phyloP scores from a whole-genome alignment of 2,329 filamentous ascomycete genomes.

The Cladosporium oxysporum region DNA sequence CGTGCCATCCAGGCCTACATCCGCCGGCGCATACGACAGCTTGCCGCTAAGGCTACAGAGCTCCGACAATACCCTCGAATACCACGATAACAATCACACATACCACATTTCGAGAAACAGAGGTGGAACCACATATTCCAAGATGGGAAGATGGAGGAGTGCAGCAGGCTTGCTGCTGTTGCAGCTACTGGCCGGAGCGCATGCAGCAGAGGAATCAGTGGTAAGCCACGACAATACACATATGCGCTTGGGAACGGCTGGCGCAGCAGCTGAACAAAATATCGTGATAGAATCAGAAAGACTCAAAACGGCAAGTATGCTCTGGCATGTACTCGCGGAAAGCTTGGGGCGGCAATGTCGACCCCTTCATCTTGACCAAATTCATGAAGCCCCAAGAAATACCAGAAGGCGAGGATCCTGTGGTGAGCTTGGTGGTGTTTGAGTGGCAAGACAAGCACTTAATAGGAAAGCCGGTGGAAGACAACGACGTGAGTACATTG shows the following conservation, averaged over 20 bases:
- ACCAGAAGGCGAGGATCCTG: conserved; percentile 65
- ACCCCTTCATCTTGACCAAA: conserved; percentile 86
- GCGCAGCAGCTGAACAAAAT: conserved; percentile 20
- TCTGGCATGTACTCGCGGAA: conserved; percentile 90
- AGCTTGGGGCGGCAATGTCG: conserved; percentile 82
- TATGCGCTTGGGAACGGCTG: background rate
- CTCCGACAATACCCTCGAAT: background rate
- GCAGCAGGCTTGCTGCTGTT: conserved; percentile 32
- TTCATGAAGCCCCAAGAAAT: conserved; percentile 63
- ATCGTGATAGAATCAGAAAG: conserved; percentile 67
- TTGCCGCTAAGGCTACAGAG: background rate
- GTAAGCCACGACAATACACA: conserved; percentile 27
- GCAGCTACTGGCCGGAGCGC: conserved; percentile 29
- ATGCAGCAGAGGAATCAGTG: conserved; percentile 36
- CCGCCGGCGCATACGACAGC: conserved; percentile 3
- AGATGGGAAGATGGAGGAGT: conserved; percentile 35
- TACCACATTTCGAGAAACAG: background rate
- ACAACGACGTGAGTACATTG: conserved; percentile 50
- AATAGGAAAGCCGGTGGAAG: conserved; percentile 67
- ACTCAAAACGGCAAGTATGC: conserved; percentile 80
- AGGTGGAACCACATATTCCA: conserved; percentile 13
- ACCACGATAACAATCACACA: background rate
- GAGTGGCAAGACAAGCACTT: conserved; percentile 86
- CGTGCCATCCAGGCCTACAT: background rate
- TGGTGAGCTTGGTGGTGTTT: conserved; percentile 85